A percentile compares a stretch with the other conserved stretches of the same genome.
These are phyloP conservation scores for Cornus controversa DNA, from an alignment of 148 eudicot genomes.

Conservation along the genomic window DNA sequence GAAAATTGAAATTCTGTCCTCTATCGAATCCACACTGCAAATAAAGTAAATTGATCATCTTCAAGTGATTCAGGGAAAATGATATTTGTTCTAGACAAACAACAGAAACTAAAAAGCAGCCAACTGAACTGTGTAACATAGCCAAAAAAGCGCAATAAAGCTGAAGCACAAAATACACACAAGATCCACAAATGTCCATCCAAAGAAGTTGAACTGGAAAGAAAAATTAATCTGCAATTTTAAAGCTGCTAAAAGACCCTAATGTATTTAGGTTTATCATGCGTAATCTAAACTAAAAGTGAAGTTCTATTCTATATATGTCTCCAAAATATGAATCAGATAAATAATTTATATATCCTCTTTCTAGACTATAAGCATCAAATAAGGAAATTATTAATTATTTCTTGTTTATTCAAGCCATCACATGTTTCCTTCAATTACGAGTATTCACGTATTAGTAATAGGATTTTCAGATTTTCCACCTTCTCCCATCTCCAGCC, in stretches of 20 bases:
- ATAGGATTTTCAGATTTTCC: not conserved
- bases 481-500: not conserved
- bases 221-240: not conserved
- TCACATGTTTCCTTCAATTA: not conserved
- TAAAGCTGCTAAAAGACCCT: not conserved
- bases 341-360: not conserved
- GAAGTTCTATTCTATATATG: not conserved
- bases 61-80: not conserved
- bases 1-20: constrained; percentile 44
- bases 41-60: not conserved
- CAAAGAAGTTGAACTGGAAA: not conserved
- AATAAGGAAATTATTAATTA: not conserved
- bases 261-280: not conserved
- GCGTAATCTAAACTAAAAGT: not conserved
- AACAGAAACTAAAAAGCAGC: not conserved
- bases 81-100: not conserved
- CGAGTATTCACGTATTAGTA: not conserved
- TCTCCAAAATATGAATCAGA: not conserved
- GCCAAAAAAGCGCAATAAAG: not conserved
- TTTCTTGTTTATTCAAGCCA: not conserved
- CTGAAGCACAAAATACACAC: not conserved
- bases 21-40: constrained; percentile 50
- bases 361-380: not conserved
- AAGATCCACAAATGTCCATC: not conserved
- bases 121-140: not conserved